These are phyloP conservation scores for Colletotrichum godetiae DNA, from an alignment of 2,329 filamentous ascomycete species.

Conservation along the genomic window DNA sequence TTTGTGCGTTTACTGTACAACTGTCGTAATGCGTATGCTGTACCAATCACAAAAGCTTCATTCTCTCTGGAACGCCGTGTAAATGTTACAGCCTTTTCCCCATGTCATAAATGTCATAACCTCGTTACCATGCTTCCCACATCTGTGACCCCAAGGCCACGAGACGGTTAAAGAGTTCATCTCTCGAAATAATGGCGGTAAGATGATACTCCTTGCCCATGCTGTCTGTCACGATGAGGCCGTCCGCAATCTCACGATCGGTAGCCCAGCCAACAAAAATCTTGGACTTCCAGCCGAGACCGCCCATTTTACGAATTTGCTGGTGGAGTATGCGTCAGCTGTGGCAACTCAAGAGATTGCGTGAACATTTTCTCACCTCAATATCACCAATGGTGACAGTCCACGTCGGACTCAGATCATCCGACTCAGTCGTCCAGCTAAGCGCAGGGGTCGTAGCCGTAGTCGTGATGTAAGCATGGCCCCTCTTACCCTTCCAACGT, in stretches of 20 bases:
- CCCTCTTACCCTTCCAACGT: constrained; percentile 76
- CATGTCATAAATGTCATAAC: not conserved
- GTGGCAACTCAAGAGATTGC: accelerated
- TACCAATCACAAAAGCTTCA: not conserved
- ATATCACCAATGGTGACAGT: constrained; percentile 78
- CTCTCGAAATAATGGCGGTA: constrained; percentile 77
- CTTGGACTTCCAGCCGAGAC: constrained; percentile 87
- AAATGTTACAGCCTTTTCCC: not conserved
- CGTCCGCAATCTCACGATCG: constrained; percentile 79
- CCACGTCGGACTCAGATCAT: constrained; percentile 72
- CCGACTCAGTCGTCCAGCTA: constrained; percentile 68
- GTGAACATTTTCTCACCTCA: constrained; percentile 36
- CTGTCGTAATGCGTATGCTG: not conserved
- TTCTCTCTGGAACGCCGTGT: not conserved
- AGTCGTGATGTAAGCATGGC: constrained; percentile 76
- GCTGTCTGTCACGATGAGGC: constrained; percentile 73
- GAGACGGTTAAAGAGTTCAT: constrained; percentile 85
- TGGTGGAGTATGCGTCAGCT: not conserved
- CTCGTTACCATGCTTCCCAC: constrained; percentile 78
- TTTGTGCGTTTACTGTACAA: not conserved
- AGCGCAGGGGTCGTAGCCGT: constrained; percentile 76
- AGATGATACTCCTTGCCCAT: constrained; percentile 67
- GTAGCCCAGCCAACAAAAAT: constrained; percentile 84
- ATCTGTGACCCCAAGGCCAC: constrained; percentile 83
- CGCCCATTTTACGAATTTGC: constrained; percentile 83